Conservation (phyloP, 441 rosid species). For the Mallotus repandus region DNA sequence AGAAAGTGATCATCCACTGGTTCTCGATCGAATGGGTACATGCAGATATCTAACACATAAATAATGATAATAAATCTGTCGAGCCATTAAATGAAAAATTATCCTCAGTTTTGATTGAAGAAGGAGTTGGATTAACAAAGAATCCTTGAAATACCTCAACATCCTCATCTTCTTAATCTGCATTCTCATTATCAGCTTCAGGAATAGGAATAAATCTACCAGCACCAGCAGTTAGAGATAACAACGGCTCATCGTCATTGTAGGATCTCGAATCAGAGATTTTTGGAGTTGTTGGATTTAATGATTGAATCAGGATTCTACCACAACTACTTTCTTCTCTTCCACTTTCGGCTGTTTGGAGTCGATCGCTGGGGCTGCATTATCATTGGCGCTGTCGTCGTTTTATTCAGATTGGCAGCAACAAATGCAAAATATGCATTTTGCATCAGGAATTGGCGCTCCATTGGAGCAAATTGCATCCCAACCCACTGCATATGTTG, state of each 20-base stretch:
- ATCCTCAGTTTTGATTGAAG: conserved; percentile 32
- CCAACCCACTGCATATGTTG: no score
- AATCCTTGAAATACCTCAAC: conserved; percentile 64
- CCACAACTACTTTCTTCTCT: conserved; percentile 45
- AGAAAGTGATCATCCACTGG: no score
- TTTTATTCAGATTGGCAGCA: neutral
- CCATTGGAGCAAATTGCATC: no score
- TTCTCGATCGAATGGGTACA: no score
- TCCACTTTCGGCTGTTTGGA: conserved; percentile 32
- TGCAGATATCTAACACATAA: no score
- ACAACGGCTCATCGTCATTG: conserved; percentile 82
- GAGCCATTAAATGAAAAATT: no score
- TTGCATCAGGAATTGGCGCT: no score
- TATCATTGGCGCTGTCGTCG: conserved; percentile 17
- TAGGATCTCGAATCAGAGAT: conserved; percentile 62
- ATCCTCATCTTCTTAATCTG: conserved; percentile 38
- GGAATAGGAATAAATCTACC: conserved; percentile 67
- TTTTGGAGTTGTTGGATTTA: conserved; percentile 8
- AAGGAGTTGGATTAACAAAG: conserved; percentile 37
- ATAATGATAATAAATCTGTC: no score
- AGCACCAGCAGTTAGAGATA: conserved; percentile 52
- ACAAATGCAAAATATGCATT: no score
- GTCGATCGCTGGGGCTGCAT: conserved; percentile 21
- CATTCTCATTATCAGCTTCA: conserved; percentile 69
- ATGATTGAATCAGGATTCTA: conserved; percentile 36